Base-by-base conservation (phyloP, 192 early-diverging fungal species). In the Diversispora eburnea region DNA sequence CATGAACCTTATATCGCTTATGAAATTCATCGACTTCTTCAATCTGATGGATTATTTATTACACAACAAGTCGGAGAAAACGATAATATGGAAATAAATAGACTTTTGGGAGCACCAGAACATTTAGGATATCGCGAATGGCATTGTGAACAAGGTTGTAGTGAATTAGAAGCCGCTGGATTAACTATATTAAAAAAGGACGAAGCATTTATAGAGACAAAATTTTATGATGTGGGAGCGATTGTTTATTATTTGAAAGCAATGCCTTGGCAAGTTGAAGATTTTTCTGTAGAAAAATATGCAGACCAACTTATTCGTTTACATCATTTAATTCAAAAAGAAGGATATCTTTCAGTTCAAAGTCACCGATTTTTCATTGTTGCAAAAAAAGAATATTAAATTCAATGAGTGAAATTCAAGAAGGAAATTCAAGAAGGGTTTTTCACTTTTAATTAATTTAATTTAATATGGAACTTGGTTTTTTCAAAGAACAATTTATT, bases 151-250 rank as follows among this genome's bases (percentile, higher is more conserved):
- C 52, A 60, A 5, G 73, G 73, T 20, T 74, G 45, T 58, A 52
- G 20, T 22, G 77, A 45, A 22, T 64, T 69, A 13, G 33, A 72
- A 65, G 62, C 17, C 3, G 69, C 62, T 17, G 77, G 77, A 3
- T 63, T 78, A 42, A 45, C 63, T 63, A 67, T 78, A 4, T 9
- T 71, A 13, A 60, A 69, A 8, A 52, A 74, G 43, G 17, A 55
- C 7, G 45, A 68, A 47, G 74, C 65, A 45, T 70, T 61, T 55
- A 57, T 64, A 48, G 63, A 69, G 39, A 75, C 72, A 13, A 69
- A 78, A 55, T 78, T 78, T 57, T 75, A 71, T 70, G 77, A 78
- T 67, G 77, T 78, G 10, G 77, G 77, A 9, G 77, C 77, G 17
- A 56, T 78, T 33, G 70, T 78, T 43, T 66, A 75, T 41, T 78